Base-by-base conservation (phyloP, 768 basidiomycete species). In the Pleurotus tuoliensis region DNA sequence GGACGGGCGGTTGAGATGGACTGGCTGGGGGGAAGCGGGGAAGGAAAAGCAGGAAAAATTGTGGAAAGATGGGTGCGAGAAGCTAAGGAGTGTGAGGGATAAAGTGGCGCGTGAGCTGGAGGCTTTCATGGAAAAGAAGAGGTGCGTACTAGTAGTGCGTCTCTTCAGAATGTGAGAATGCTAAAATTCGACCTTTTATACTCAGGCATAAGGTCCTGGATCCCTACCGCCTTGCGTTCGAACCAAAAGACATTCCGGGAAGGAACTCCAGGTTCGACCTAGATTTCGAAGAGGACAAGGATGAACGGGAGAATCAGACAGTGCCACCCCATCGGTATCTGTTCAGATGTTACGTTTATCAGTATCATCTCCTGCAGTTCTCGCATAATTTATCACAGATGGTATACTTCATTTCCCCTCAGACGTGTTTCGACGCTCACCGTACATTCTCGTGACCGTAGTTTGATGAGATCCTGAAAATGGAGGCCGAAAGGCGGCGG, bases 331-430 rank as follows among this genome's bases (percentile, higher is more conserved):
- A 90, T 67, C 81, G 84, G 40, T 82, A 84, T 64, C 71, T 92
- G 6, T 92, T 92, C 61, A 73, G 88, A 56, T 87, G 84, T 49
- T 91, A 86, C 61, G 80, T 88, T 25, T 90, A 88, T 65, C 87
- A 92, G 56, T 81, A 79, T 60, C 80, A 80, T 60, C 64, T 79
- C 27, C 70, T 76, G 20, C 76, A 74, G 50, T 69, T 77, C 27
- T 63, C 74, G 1, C 63, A 55, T 2, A 69, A 75, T 44, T 56
- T 78, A 0, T 56, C 74, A 9, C 73, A 75, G 47, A 77, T 78
- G 75, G 79, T 79, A 52, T 41, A 71, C 61, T 15, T 6, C 25
- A 18, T 30, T 39, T 15, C 25, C 18, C 46, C 11, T 16, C 41
- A 12, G 41, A 16, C 15, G 15, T 16, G 1, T 4, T 6, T 15